Evolutionary conservation across 1,284 basidiomycete species (phyloP), one percentile per base, ranked within the genome.

Genomic region (Tausonia pullulans): DNA sequence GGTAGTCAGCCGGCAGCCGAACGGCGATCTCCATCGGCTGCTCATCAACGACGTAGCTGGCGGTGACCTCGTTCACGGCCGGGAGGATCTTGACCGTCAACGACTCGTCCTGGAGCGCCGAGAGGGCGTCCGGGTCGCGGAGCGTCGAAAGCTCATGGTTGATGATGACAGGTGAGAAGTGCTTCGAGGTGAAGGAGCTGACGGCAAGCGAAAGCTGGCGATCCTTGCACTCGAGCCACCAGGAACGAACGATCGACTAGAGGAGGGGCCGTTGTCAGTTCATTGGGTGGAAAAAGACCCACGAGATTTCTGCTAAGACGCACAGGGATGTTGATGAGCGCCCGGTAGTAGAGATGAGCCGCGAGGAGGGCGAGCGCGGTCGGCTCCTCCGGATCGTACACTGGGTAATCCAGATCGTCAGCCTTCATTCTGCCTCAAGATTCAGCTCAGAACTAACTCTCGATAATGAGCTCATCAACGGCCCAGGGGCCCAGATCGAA

Each of bases 141-240:
- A 97, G 81, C 60, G 86, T 85, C 2, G 83, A 80, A 14, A 98
- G 81, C 73, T 98, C 94, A 46, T 88, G 81, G 41, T 79, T 80
- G 71, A 97, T 89, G 71, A 99, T 84, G 52, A 90, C 83, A 0
- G 94, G 92, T 1, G 94, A 95, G 78, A 95, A 93, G 77, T 90
- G 80, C 9, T 50, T 51, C 0, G 88, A 85, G 0, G 91, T 96
- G 74, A 91, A 93, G 46, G 81, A 79, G 2, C 85, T 81, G 66
- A 98, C 82, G 3, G 86, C 80, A 48, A 83, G 81, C 16, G 86
- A 87, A 2, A 97, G 81, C 72, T 94, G 90, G 14, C 88, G 85
- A 74, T 98, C 93, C 71, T 91, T 91, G 77, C 90, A 88, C 46
- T 86, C 86, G 58, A 86, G 81, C 68, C 93, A 87, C 88, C 92